Evolutionary conservation across 176 grass and related monocot species (phyloP), one percentile per base, ranked within the genome.

Genomic region (Raddia distichophylla): DNA sequence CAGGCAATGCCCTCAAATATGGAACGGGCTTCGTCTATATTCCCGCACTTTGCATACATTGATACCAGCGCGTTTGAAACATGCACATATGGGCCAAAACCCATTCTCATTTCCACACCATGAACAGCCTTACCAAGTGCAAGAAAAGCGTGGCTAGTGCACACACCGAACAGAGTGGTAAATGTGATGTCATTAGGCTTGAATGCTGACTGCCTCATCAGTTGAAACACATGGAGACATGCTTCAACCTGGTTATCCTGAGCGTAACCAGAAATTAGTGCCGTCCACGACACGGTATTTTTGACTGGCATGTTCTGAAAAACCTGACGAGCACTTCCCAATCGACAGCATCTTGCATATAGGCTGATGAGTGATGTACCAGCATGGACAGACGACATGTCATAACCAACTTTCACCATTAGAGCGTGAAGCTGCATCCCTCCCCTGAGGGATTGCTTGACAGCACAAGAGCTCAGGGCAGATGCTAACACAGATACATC

Each of bases 161-260:
- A 90, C 40, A 73, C 46, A 19, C 87, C 85, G 47, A 93, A 74
- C 35, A 93, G 37, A 77, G 87, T 82, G 52, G 81, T 81, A 82
- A 90, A 93, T 66, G 91, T 93, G 55, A 93, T 46, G 2, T 90
- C 91, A 87, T 93, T 93, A 65, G 84, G 91, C 71, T 87, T 86
- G 82, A 82, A 87, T 14, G 10, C 34, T 16, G 84, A 83, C 55
- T 33, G 71, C 79, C 81, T 90, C 91, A 93, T 90, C 45, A 69
- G 16, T 19, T 59, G 61, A 81, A 89, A 85, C 7, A 89, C 46
- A 74, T 69, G 64, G 48, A 89, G 77, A 60, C 76, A 85, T 76
- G 82, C 56, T 57, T 85, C 77, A 45, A 89, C 71, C 63, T 75
- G 60, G 61, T 68, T 81, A 67, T 85, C 48, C 66, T 87, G 84